These are phyloP conservation scores for Penicillium sp. DNA, from an alignment of 2,329 filamentous ascomycete genomes.

Conservation along the genomic window DNA sequence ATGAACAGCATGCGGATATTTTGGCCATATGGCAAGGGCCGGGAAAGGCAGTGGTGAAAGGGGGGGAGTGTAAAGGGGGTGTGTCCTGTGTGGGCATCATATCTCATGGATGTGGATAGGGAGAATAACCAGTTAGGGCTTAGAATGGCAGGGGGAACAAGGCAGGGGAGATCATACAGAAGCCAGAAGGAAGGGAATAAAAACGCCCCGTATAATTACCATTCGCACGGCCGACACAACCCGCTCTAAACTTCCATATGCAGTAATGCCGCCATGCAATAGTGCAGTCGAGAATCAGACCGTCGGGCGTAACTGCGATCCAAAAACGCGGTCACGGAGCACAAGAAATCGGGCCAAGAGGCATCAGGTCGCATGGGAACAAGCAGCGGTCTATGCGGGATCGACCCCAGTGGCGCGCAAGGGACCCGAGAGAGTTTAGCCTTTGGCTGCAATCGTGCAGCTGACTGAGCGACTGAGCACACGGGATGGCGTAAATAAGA, in stretches of 20 bases:
- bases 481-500: constrained; percentile 26
- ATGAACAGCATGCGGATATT: constrained; percentile 11
- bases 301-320: neutral
- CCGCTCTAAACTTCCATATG: neutral
- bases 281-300: neutral
- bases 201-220: neutral
- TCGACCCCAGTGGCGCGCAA: constrained; percentile 15
- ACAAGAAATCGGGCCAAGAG: neutral
- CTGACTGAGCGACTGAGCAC: constrained; percentile 21
- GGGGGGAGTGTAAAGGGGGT: neutral
- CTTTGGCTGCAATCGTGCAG: constrained; percentile 14
- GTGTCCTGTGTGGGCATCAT: neutral
- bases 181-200: neutral
- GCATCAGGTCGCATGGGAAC: constrained; percentile 22
- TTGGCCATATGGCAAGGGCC: constrained; percentile 22
- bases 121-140: constrained; percentile 1
- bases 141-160: neutral
- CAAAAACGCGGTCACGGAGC: constrained; percentile 12
- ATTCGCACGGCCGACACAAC: neutral
- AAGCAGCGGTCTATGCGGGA: constrained; percentile 28
- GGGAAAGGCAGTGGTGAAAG: constrained; percentile 10
- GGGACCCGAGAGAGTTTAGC: constrained; percentile 1
- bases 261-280: neutral
- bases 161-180: neutral
- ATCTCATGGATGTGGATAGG: neutral